Conservation (phyloP, 2,329 filamentous ascomycete genomes). For the Rachicladosporium sp. region DNA sequence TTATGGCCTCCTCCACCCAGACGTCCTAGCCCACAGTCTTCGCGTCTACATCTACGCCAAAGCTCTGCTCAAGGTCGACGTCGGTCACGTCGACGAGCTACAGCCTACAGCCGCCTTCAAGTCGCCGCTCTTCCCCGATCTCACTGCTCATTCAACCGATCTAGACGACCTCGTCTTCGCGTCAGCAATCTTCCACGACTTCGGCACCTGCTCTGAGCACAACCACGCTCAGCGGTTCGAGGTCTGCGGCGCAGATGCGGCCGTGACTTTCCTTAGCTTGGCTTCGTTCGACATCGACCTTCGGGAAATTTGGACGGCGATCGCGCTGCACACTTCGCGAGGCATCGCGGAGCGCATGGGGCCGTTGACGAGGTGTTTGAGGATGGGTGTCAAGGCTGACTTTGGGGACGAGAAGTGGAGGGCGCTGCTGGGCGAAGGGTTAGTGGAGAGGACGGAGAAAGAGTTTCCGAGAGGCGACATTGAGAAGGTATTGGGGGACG, state of each 20-base stretch:
- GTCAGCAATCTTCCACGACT: constrained; percentile 26
- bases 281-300: constrained; percentile 15
- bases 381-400: constrained; percentile 28
- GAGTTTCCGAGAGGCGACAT: constrained; percentile 25
- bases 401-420: constrained; percentile 17
- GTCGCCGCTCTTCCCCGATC: background rate
- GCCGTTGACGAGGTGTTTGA: constrained; percentile 26
- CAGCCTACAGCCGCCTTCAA: background rate
- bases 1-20: constrained; percentile 7
- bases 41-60: constrained; percentile 13
- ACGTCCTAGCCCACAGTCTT: constrained; percentile 13
- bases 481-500: constrained; percentile 33
- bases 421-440: constrained; percentile 11
- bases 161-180: constrained; percentile 14
- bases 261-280: constrained; percentile 20
- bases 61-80: constrained; percentile 6
- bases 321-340: constrained; percentile 33
- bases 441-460: constrained; percentile 15
- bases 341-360: constrained; percentile 33
- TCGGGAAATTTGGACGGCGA: constrained; percentile 34
- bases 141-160: background rate
- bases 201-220: constrained; percentile 30
- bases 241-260: constrained; percentile 34
- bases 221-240: constrained; percentile 52
- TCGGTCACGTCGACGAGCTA: background rate